Base-by-base conservation (phyloP, 805 yeast genomes). In the Yueomyces sp. region DNA sequence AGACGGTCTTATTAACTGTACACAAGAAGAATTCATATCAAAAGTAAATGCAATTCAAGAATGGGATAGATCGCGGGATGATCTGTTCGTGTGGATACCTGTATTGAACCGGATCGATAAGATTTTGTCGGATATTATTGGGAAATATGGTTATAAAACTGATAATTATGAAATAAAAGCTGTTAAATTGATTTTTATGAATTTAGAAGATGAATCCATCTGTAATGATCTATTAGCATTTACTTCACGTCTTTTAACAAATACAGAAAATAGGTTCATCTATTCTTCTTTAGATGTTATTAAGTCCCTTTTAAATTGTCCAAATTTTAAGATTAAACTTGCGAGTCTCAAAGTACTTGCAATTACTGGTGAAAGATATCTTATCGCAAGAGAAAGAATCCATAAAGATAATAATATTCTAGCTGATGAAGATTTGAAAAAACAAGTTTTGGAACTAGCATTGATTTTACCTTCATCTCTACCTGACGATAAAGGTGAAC, bases 81-180 rank as follows among this genome's bases (percentile, higher is more conserved):
- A 85, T 51, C 61, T 90, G 33, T 72, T 72, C 47, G 79, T 79
- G 46, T 88, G 95, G 92, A 74, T 84, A 30, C 73, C 81, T 0
- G 76, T 85, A 1, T 66, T 90, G 52, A 82, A 86, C 59, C 68
- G 80, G 52, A 76, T 88, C 54, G 96, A 88, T 56, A 70, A 67
- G 9, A 69, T 85, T 5, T 64, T 85, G 43, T 82, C 77, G 42
- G 52, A 54, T 3, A 64, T 72, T 27, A 72, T 82, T 12, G 62
- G 62, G 5, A 75, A 75, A 47, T 81, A 85, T 53, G 43, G 50
- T 2, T 59, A 61, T 41, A 47, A 49, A 8, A 46, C 56, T 4
- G 34, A 48, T 5, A 62, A 59, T 33, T 60, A 79, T 43, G 69
- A 66, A 34, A 67, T 67, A 11, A 72, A 70, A 26, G 52, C 61